A percentile compares a stretch with the other conserved stretches of the same genome.
Conservation (phyloP, 441 rosid genomes). For the Pelargonium exstipulatum region DNA sequence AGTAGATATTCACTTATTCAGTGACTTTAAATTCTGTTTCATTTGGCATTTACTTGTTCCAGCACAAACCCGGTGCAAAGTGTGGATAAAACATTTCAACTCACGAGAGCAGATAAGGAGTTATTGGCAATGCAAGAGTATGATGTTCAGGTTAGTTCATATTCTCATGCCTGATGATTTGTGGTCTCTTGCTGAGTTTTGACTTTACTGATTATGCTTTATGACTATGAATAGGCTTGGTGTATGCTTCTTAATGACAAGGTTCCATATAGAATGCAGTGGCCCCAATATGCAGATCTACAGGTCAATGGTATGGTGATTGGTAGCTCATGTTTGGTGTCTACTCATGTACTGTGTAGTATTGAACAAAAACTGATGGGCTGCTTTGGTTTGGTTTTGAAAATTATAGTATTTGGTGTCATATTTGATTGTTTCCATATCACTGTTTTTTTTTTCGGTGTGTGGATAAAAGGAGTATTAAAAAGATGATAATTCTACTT, state of each 20-base stretch:
- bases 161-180: slow-evolving; percentile 7
- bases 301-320: slow-evolving; percentile 82
- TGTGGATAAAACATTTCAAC: slow-evolving; percentile 68
- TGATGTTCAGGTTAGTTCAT: slow-evolving; percentile 69
- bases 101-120: slow-evolving; percentile 73
- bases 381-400: neutral
- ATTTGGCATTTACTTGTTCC: slow-evolving; percentile 29
- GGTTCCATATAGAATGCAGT: slow-evolving; percentile 92
- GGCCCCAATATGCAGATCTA: slow-evolving; percentile 91
- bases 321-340: neutral
- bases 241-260: slow-evolving; percentile 98
- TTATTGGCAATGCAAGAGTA: slow-evolving; percentile 58
- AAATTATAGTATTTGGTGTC: neutral
- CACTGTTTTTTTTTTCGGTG: neutral
- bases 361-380: neutral
- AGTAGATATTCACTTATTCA: no score
- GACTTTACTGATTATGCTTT: slow-evolving; percentile 22
- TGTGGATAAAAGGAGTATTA: neutral
- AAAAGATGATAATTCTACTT: neutral
- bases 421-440: neutral
- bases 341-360: neutral
- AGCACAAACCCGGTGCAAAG: slow-evolving; percentile 68
- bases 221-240: slow-evolving; percentile 61
- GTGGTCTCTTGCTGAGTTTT: slow-evolving; percentile 1
- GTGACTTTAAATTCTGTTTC: neutral